Percentiles rank a stretch among this genome's conserved stretches.
Evolutionary conservation across 2,329 filamentous ascomycete genomes (phyloP).

Genomic region (Claviceps digitariae): DNA sequence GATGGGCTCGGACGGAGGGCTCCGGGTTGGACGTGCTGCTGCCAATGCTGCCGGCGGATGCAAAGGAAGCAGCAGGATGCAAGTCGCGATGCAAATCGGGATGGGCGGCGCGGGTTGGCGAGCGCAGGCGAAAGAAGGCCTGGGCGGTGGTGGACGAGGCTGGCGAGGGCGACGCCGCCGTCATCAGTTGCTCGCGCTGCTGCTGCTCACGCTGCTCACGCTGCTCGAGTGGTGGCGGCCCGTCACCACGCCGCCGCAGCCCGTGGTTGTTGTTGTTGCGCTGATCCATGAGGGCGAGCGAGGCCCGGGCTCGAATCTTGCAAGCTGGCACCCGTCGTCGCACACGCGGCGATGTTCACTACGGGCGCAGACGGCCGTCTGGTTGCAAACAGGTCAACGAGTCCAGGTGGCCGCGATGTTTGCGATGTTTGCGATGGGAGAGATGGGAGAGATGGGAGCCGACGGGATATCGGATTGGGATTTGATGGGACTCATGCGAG

Average conservation of each 20-base stretch:
- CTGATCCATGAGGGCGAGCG: background rate
- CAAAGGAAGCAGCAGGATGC: slow-evolving; percentile 17
- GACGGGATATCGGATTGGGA: too few relatives aligned
- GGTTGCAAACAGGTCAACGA: too few relatives aligned
- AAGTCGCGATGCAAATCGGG: slow-evolving; percentile 21
- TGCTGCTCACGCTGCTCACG: background rate
- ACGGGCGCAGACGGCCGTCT: background rate
- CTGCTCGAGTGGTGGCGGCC: slow-evolving; percentile 15
- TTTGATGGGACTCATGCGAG: too few relatives aligned
- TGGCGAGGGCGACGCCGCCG: background rate
- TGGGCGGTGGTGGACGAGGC: slow-evolving; percentile 2
- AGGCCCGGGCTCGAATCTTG: background rate
- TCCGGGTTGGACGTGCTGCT: slow-evolving; percentile 16
- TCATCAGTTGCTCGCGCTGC: background rate
- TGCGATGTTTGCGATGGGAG: too few relatives aligned
- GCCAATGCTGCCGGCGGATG: slow-evolving; percentile 14
- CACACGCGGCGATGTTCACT: background rate
- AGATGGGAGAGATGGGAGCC: too few relatives aligned
- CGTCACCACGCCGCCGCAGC: slow-evolving; percentile 10
- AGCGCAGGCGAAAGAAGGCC: slow-evolving; percentile 32
- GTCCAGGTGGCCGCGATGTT: background rate
- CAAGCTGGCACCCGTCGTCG: background rate
- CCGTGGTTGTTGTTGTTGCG: slow-evolving; percentile 23
- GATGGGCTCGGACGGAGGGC: slow-evolving; percentile 15
- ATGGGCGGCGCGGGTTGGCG: slow-evolving; percentile 25